Evolutionary conservation across 2,329 filamentous ascomycete species (phyloP), one percentile per base, ranked within the genome.

Genomic region (Sporothrix brunneoviolacea): DNA sequence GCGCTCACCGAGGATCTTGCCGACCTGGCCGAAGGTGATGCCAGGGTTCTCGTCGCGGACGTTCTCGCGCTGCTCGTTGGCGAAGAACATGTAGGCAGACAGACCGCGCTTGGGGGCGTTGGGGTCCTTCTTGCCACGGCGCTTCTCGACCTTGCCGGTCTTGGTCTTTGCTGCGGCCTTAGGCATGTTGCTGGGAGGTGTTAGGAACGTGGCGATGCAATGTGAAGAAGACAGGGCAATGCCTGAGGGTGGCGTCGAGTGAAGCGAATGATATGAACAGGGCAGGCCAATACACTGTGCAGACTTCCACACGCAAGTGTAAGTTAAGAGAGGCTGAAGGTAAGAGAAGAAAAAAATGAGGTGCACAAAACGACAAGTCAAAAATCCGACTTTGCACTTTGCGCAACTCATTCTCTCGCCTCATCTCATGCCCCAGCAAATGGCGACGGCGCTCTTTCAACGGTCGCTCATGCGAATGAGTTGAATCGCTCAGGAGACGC

Each of bases 11-110:
- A 98, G 89, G 65, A 93, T 80, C 82, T 97, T 97, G 75, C 93
- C 93, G 64, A 98, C 91, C 73, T 97, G 91, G 65, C 89, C 93
- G 73, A 98, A 98, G 62, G 86, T 86, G 75, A 97, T 95, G 63
- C 91, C 91, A 35, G 91, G 91, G 80, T 97, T 97, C 73, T 97
- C 91, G 69, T 95, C 90, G 63, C 93, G 89, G 62, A 98, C 93
- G 71, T 93, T 95, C 68, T 97, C 91, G 63, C 93, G 91, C 76
- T 96, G 89, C 75, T 97, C 93, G 68, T 97, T 97, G 82, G 93
- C 93, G 70, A 97, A 98, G 86, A 97, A 97, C 93, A 98, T 98
- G 83, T 98, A 98, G 58, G 93, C 93, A 48, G 93, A 97, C 45
- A 98, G 88, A 77, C 91, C 93, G 73, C 93, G 90, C 90, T 97